A percentile compares a stretch with the other conserved stretches of the same genome.
phyloP scores from a whole-genome alignment of 2,329 filamentous ascomycete species.

The Aspergillus jensenii region DNA sequence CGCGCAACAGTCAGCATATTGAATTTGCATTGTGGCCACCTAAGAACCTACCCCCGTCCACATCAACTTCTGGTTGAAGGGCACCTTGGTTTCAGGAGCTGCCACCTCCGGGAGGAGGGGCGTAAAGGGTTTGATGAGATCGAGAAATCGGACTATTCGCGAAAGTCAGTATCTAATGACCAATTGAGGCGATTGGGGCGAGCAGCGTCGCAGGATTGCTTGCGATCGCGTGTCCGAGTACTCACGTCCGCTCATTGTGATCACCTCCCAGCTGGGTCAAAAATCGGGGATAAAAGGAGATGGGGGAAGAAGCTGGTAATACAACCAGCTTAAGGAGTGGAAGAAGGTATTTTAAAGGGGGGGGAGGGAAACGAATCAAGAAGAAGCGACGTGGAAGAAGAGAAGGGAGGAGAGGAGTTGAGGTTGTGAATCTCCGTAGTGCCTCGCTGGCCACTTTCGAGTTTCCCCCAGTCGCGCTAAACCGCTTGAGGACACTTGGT shows the following conservation, averaged over 20 bases:
- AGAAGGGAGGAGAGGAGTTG: slow-evolving; percentile 26
- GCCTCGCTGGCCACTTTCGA: slow-evolving; percentile 40
- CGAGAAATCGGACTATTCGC: slow-evolving; percentile 87
- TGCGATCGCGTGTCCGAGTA: slow-evolving; percentile 36
- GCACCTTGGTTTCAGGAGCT: slow-evolving; percentile 96
- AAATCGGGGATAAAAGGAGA: slow-evolving; percentile 17
- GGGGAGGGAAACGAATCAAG: slow-evolving; percentile 23
- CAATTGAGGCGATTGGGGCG: slow-evolving; percentile 24
- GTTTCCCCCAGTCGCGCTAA: slow-evolving; percentile 32
- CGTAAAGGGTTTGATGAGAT: slow-evolving; percentile 99
- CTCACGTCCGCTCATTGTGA: slow-evolving; percentile 62
- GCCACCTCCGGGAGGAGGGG: slow-evolving; percentile 99
- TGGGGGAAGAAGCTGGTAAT: slow-evolving; percentile 31
- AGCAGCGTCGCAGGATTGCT: slow-evolving; percentile 18
- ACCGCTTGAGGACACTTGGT: slow-evolving; percentile 40
- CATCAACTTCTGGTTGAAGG: slow-evolving; percentile 98
- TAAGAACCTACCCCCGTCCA: slow-evolving; percentile 68
- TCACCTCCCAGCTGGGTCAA: slow-evolving; percentile 34
- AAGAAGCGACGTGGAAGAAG: slow-evolving; percentile 27
- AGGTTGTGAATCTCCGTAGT: slow-evolving; percentile 20
- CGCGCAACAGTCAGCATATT: slow-evolving; percentile 21
- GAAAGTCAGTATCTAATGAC: slow-evolving; percentile 25
- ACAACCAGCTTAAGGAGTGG: slow-evolving; percentile 37
- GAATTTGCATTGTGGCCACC: slow-evolving; percentile 11
- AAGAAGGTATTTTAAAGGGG: slow-evolving; percentile 22